Evolutionary conservation across 768 basidiomycete genomes (phyloP), one percentile per base, ranked within the genome.

Genomic region (Cystofilobasidium ferigula): DNA sequence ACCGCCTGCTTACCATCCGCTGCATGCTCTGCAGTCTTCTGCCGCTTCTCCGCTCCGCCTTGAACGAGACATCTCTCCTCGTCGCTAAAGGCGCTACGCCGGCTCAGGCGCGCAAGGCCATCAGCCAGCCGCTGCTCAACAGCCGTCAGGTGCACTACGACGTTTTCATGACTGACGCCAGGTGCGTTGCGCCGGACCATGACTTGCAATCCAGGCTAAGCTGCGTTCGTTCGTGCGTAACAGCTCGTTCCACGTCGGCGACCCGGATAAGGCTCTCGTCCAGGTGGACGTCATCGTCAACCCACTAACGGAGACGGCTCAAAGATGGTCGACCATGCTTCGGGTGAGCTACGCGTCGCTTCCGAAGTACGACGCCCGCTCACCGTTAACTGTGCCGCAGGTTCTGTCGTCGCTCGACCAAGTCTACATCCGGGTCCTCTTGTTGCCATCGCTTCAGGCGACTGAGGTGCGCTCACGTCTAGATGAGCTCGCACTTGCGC

Each of bases 321-420:
- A 97, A 73, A 85, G 85, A 70, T 95, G 90, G 86, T 83, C 88
- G 1, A 82, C 85, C 64, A 72, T 97, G 45, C 74, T 94, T 30
- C 79, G 85, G 76, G 90, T 91, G 67, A 67, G 79, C 58, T 65
- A 42, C 36, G 45, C 57, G n/a, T 51, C 26, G 14, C 38, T 32
- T n/a, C n/a, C n/a, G n/a, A n/a, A n/a, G n/a, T n/a, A n/a, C n/a
- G n/a, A n/a, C n/a, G n/a, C n/a, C n/a, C n/a, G n/a, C n/a, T n/a
- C n/a, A n/a, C n/a, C n/a, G n/a, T n/a, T n/a, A n/a, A n/a, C n/a
- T 3, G 80, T 81, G 35, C 78, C 87, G 12, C 53, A 76, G 71
- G 71, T 72, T 5, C 68, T 77, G 12, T 63, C 73, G 1, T 62
- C 72, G 22, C 71, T 79, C 68, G 71, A 73, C 26, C 69, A 73